Conservation (phyloP, 1,139 yeast genomes). For the Yamadazyma mexicana region DNA sequence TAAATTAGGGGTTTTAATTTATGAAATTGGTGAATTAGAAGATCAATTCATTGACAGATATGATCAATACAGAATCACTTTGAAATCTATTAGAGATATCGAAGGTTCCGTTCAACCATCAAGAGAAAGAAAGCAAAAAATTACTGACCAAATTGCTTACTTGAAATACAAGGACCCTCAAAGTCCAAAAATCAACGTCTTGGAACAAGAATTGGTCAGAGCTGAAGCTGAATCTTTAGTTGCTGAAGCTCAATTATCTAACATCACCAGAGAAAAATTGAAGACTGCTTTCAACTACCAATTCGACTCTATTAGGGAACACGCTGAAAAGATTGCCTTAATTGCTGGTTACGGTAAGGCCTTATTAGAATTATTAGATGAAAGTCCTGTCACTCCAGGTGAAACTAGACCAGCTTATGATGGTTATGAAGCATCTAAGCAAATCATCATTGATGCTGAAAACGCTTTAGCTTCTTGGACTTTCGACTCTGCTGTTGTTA, state of each 20-base stretch:
- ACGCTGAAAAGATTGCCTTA: constrained; percentile 79
- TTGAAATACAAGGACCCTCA: constrained; percentile 83
- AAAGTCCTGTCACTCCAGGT: constrained; percentile 86
- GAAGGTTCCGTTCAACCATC: constrained; percentile 88
- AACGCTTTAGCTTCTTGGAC: constrained; percentile 84
- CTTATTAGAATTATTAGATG: constrained; percentile 76
- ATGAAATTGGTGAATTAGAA: constrained; percentile 83
- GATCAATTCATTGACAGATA: constrained; percentile 85
- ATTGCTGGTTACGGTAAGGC: constrained; percentile 92
- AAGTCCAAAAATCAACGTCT: constrained; percentile 75
- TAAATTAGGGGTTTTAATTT: constrained; percentile 78
- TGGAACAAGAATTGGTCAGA: constrained; percentile 86
- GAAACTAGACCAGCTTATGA: constrained; percentile 88
- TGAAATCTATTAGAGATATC: constrained; percentile 78
- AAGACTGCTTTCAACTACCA: constrained; percentile 84
- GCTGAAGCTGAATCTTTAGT: constrained; percentile 90
- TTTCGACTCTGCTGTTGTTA: constrained; percentile 74
- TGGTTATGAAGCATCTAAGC: constrained; percentile 85
- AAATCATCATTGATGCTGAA: constrained; percentile 82
- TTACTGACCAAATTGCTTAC: constrained; percentile 81
- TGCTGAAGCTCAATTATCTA: constrained; percentile 87
- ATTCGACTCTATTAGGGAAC: constrained; percentile 80
- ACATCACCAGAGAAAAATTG: constrained; percentile 83
- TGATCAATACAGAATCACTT: constrained; percentile 81
- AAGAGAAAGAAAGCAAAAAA: constrained; percentile 81